Conservation (phyloP, 2,329 filamentous ascomycete species). For the Fusarium protoensiforme region DNA sequence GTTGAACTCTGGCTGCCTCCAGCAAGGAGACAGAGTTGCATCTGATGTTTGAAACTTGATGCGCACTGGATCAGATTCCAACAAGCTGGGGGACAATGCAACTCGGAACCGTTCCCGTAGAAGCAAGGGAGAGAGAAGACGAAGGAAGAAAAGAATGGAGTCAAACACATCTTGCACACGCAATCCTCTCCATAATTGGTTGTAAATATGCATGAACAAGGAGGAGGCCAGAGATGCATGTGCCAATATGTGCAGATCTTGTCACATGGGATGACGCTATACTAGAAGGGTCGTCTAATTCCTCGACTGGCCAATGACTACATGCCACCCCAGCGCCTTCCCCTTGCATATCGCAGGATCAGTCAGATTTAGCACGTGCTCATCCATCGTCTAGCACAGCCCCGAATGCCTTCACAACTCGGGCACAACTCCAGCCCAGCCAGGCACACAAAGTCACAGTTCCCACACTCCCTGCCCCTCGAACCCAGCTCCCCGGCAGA, state of each 20-base stretch:
- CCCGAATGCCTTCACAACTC: conserved; percentile 10
- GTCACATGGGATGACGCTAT: neutral
- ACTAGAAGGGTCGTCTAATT: neutral
- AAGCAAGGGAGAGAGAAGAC: conserved; percentile 10
- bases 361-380: conserved; percentile 2
- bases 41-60: conserved; percentile 5
- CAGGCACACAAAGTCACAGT: conserved; percentile 13
- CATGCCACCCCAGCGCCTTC: neutral
- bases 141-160: conserved; percentile 15
- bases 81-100: neutral
- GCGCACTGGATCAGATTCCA: conserved; percentile 7
- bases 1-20: neutral
- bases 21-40: neutral
- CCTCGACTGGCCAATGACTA: conserved; percentile 20
- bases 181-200: conserved; percentile 25
- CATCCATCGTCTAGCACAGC: conserved; percentile 1
- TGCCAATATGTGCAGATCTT: conserved; percentile 8
- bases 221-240: conserved; percentile 1
- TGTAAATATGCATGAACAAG: conserved; percentile 1
- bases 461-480: conserved; percentile 1
- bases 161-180: conserved; percentile 28
- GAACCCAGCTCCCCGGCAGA: conserved; percentile 36
- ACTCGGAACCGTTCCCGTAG: conserved; percentile 22
- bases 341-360: conserved; percentile 20
- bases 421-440: conserved; percentile 17